phyloP scores from a whole-genome alignment of 2,329 filamentous ascomycete species.

The Ophiocordyceps sinensis region DNA sequence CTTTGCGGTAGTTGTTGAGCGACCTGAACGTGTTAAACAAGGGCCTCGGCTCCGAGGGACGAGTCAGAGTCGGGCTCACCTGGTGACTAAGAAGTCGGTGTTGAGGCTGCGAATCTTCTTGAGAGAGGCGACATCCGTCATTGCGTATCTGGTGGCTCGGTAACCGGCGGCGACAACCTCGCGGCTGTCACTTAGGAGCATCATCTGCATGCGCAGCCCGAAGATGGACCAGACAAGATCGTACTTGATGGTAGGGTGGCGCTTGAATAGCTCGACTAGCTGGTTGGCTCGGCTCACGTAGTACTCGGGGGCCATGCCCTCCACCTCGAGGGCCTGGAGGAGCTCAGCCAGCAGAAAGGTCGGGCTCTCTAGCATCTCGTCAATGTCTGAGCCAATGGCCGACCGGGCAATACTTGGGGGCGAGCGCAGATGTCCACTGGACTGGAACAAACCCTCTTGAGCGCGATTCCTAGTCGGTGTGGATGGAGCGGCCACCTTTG shows the following conservation, averaged over 20 bases:
- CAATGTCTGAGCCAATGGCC: slow-evolving; percentile 45
- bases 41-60: too few relatives aligned
- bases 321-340: slow-evolving; percentile 74
- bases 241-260: slow-evolving; percentile 86
- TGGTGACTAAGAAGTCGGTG: slow-evolving; percentile 82
- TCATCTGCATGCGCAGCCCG: slow-evolving; percentile 81
- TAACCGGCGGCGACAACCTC: slow-evolving; percentile 95
- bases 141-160: slow-evolving; percentile 82
- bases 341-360: slow-evolving; percentile 85
- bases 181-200: slow-evolving; percentile 88
- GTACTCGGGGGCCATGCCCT: slow-evolving; percentile 82
- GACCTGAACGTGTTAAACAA: slow-evolving; percentile 34
- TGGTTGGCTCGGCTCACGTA: slow-evolving; percentile 88
- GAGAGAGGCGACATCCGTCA: slow-evolving; percentile 80
- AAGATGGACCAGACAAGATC: slow-evolving; percentile 95
- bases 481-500: slow-evolving; percentile 28
- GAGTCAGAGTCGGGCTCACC: slow-evolving; percentile 2
- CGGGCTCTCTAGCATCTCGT: slow-evolving; percentile 68
- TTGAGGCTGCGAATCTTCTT: slow-evolving; percentile 78
- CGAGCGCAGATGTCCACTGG: slow-evolving; percentile 34
- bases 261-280: slow-evolving; percentile 90
- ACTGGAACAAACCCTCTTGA: slow-evolving; percentile 28
- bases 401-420: slow-evolving; percentile 41
- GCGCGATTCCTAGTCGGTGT: slow-evolving; percentile 40
- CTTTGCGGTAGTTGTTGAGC: slow-evolving; percentile 87